phyloP scores from a whole-genome alignment of 23 red algal species.

The Cyanidioschyzon merolae region DNA sequence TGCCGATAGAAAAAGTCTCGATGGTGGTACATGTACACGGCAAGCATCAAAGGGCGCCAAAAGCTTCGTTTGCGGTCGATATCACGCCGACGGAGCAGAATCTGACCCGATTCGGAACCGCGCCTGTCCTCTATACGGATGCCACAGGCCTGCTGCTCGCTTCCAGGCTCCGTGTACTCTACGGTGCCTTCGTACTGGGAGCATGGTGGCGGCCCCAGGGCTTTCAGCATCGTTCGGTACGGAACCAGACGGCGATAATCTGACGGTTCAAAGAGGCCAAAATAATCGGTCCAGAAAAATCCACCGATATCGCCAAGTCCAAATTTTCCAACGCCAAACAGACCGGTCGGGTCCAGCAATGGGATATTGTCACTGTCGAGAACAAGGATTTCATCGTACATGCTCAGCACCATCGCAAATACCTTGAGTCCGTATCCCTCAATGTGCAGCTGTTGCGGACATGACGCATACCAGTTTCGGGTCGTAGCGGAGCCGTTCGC shows the following conservation, averaged over 20 bases:
- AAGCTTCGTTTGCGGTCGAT: background rate
- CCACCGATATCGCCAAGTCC: background rate
- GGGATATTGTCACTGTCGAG: background rate
- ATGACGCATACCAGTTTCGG: background rate
- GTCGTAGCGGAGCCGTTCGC: background rate
- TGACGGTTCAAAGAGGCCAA: background rate
- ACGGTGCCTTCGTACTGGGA: background rate
- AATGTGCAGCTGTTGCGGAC: background rate
- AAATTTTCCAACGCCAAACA: background rate
- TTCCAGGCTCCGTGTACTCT: background rate
- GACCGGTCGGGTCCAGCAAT: background rate
- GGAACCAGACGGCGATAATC: background rate
- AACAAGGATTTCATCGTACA: background rate
- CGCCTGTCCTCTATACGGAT: background rate
- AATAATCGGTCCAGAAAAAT: constrained; percentile 7
- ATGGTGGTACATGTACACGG: background rate
- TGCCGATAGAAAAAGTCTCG: background rate
- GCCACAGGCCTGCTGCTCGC: background rate
- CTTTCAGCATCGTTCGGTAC: background rate
- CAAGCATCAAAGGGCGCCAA: background rate
- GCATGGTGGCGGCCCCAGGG: background rate
- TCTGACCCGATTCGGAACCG: background rate
- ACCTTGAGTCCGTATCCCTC: background rate
- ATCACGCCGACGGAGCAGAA: background rate
- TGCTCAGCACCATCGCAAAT: background rate